These are phyloP conservation scores for Medicago ruthenica DNA, from an alignment of 306 rosid species.

Conservation along the genomic window DNA sequence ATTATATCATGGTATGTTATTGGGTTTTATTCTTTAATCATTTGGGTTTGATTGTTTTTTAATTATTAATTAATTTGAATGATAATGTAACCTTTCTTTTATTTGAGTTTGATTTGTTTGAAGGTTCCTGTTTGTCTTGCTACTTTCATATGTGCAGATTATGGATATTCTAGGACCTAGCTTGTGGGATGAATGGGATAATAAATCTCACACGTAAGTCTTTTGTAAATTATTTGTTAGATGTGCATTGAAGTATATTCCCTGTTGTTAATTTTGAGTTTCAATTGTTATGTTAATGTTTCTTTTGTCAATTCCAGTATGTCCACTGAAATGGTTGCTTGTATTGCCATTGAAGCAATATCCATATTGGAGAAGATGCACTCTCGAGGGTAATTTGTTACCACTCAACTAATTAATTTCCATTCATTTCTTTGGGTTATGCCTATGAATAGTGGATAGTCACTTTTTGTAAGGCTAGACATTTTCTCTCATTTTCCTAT, in stretches of 20 bases:
- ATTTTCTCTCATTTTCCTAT: neutral
- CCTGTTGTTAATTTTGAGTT: slow-evolving; percentile 12
- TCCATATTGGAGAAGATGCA: slow-evolving; percentile 98
- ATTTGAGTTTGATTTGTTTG: slow-evolving; percentile 16
- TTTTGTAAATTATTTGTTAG: slow-evolving; percentile 22
- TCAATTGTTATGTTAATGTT: slow-evolving; percentile 15
- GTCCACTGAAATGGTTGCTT: slow-evolving; percentile 97
- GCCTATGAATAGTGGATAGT: slow-evolving; percentile 1
- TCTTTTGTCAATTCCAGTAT: slow-evolving; percentile 59
- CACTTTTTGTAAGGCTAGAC: slow-evolving; percentile 11
- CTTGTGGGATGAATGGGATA: slow-evolving; percentile 97
- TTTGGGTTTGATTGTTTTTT: slow-evolving; percentile 4
- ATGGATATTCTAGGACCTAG: slow-evolving; percentile 98
- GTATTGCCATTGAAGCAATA: slow-evolving; percentile 98
- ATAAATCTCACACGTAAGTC: slow-evolving; percentile 71
- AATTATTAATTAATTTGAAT: neutral
- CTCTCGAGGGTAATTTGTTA: slow-evolving; percentile 73
- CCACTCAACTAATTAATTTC: slow-evolving; percentile 24
- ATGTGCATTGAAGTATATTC: neutral
- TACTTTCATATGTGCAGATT: slow-evolving; percentile 56
- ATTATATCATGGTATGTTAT: slow-evolving; percentile 78
- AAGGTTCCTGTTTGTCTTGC: slow-evolving; percentile 38
- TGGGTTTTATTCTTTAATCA: slow-evolving; percentile 19
- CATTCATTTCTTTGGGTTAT: slow-evolving; percentile 26
- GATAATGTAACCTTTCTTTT: slow-evolving; percentile 25